A percentile compares a stretch with the other conserved stretches of the same genome.
Conservation (phyloP, 2,329 filamentous ascomycete genomes). For the Byssothecium circinans region DNA sequence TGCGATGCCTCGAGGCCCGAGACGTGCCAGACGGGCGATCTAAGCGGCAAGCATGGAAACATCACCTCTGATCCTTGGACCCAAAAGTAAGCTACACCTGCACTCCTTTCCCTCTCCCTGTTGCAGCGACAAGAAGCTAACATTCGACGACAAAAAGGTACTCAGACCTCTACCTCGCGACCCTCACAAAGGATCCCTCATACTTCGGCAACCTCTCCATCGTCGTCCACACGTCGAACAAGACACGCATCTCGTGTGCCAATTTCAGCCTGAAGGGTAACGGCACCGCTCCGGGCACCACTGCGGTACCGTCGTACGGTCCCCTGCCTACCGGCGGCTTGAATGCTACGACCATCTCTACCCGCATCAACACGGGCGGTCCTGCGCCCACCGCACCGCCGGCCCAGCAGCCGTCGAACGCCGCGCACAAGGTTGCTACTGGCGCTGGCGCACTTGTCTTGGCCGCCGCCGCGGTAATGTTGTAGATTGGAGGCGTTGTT, state of each 20-base stretch:
- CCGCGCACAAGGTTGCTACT: slow-evolving; percentile 21
- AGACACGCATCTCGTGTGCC: slow-evolving; percentile 58
- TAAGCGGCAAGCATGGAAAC: slow-evolving; percentile 50
- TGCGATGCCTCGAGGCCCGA: slow-evolving; percentile 43
- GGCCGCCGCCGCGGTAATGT: slow-evolving; percentile 26
- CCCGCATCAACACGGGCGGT: slow-evolving; percentile 16
- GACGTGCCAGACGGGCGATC: slow-evolving; percentile 50
- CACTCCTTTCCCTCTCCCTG: neutral
- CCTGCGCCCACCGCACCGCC: slow-evolving; percentile 14
- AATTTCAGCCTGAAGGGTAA: slow-evolving; percentile 60
- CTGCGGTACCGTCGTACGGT: slow-evolving; percentile 16
- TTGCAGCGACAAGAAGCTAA: neutral
- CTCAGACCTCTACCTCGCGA: slow-evolving; percentile 54
- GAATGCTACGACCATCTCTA: slow-evolving; percentile 12
- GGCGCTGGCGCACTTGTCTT: slow-evolving; percentile 24
- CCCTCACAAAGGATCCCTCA: slow-evolving; percentile 42
- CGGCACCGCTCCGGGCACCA: slow-evolving; percentile 38
- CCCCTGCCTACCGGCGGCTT: slow-evolving; percentile 15
- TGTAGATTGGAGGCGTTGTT: slow-evolving; percentile 25
- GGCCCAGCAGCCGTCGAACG: slow-evolving; percentile 21
- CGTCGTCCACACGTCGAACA: slow-evolving; percentile 58
- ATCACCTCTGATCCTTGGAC: slow-evolving; percentile 35
- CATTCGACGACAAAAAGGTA: slow-evolving; percentile 40
- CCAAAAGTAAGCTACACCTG: slow-evolving; percentile 50
- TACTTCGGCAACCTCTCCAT: slow-evolving; percentile 59